phyloP scores from a whole-genome alignment of 352 stramenopile genomes.

The Globisporangium canariense region DNA sequence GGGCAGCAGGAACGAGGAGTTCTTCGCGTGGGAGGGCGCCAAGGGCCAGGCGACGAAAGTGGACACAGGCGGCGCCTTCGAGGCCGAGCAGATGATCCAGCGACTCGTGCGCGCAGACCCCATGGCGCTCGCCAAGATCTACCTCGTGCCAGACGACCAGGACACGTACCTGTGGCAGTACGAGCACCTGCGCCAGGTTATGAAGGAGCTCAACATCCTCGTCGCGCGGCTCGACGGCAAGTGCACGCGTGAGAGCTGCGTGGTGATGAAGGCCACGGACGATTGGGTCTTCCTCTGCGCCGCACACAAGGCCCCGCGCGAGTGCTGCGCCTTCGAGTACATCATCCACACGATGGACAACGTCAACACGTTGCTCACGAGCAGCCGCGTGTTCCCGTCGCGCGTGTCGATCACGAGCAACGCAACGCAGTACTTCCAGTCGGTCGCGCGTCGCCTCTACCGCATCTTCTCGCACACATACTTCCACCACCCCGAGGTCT shows the following conservation, averaged over 20 bases:
- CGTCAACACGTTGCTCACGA: constrained; percentile 81
- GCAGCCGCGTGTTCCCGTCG: constrained; percentile 76
- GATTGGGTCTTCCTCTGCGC: constrained; percentile 85
- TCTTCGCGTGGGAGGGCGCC: constrained; percentile 66
- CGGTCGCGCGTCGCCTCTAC: constrained; percentile 73
- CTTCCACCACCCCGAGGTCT: constrained; percentile 78
- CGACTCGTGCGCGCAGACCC: constrained; percentile 58
- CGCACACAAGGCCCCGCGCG: constrained; percentile 76
- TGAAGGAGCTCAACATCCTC: constrained; percentile 82
- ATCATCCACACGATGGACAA: constrained; percentile 87
- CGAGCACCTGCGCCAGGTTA: constrained; percentile 78
- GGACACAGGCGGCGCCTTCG: constrained; percentile 53
- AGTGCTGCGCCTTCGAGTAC: constrained; percentile 86
- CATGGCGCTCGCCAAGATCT: constrained; percentile 56
- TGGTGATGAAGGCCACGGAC: constrained; percentile 83
- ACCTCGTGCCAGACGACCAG: constrained; percentile 71
- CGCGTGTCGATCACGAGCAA: constrained; percentile 75
- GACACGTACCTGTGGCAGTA: constrained; percentile 87
- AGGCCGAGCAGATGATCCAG: constrained; percentile 80
- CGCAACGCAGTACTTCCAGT: constrained; percentile 85
- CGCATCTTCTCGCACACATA: constrained; percentile 85
- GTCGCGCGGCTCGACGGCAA: constrained; percentile 57
- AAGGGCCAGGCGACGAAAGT: constrained; percentile 2
- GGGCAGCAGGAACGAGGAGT: constrained; percentile 73
- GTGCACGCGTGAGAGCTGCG: constrained; percentile 69